Evolutionary conservation across 345 rosid species (phyloP).

Genomic region (Citrus australasica): DNA sequence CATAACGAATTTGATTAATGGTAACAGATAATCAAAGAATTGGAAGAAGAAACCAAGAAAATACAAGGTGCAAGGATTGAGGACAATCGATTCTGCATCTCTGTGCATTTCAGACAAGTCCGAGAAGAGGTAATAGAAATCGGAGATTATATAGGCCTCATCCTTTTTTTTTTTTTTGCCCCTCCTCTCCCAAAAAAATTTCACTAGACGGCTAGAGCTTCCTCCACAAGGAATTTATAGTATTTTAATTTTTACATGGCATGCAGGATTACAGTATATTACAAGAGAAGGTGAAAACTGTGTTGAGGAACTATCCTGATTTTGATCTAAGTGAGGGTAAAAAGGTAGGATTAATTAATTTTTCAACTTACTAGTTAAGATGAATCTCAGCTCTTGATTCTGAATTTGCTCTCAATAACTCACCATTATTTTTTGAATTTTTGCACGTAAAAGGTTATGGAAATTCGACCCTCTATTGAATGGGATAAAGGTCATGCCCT

Average conservation of each 20-base stretch:
- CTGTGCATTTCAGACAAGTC: constrained; percentile 41
- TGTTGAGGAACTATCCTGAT: constrained; percentile 28
- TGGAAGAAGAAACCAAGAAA: constrained; percentile 25
- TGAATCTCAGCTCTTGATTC: background rate
- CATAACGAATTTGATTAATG: background rate
- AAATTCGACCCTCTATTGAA: constrained; percentile 51
- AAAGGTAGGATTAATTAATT: constrained; percentile 30
- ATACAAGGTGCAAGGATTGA: constrained; percentile 37
- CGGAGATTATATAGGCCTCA: background rate
- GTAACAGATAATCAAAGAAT: constrained; percentile 16
- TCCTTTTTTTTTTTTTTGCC: no score
- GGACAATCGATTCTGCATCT: constrained; percentile 41
- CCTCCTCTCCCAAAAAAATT: no score
- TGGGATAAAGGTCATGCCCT: constrained; percentile 66
- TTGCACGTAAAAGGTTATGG: constrained; percentile 34
- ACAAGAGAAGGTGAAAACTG: constrained; percentile 37
- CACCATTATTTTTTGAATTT: background rate
- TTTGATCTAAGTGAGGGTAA: constrained; percentile 40
- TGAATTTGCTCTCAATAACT: background rate
- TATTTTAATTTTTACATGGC: background rate
- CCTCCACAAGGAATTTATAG: background rate
- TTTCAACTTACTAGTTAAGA: background rate
- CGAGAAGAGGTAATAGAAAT: constrained; percentile 18
- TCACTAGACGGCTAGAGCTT: background rate
- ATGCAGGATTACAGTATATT: constrained; percentile 28